Base-by-base conservation (phyloP, 306 rosid species). In the Cucurbita pepo region DNA sequence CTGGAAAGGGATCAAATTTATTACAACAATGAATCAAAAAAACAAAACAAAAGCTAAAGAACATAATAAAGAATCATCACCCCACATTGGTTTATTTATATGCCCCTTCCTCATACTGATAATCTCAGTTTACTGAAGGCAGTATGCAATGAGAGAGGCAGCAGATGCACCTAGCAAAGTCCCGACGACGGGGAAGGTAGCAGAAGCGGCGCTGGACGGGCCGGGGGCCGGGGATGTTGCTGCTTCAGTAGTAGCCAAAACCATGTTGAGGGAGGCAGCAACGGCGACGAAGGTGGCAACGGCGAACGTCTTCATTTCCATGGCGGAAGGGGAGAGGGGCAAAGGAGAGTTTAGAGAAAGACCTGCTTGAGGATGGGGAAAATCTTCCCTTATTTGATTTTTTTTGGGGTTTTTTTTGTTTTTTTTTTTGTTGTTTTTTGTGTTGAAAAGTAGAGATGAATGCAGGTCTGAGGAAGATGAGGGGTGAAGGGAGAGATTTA, bases 101-200 rank as follows among this genome's bases (percentile, higher is more conserved):
- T 3, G 16, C 25, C 57, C 58, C 73, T 69, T 48, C 56, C 73
- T 66, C 56, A 47, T 9, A 14, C 53, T 22, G 55, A 61, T 15
- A 19, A 48, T 16, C 45, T 47, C 45, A 69, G n/a, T 72, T 30
- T 43, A 72, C 55, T 55, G 81, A 40, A 78, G 60, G 75, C 55
- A 78, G 37, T 36, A 78, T 71, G 85, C 87, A 80, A 82, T 21
- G 82, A 84, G 83, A 40, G 87, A 82, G 77, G 80, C 61, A 54
- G 80, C 63, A 0, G 85, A 83, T 76, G 88, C 89, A 65, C 95
- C 88, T 14, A 83, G 76, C 82, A 86, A 71, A 30, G 86, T 81
- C 5, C 90, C 89, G 58, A 81, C 77, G 10, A 72, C 77, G 1
- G 84, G 86, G 76, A 87, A 69, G 72, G 82, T 50, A 13, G 83